A percentile compares a stretch with the other conserved stretches of the same genome.
phyloP scores from a whole-genome alignment of 2,329 filamentous ascomycete species.

The Paracoccidioides lutzii region DNA sequence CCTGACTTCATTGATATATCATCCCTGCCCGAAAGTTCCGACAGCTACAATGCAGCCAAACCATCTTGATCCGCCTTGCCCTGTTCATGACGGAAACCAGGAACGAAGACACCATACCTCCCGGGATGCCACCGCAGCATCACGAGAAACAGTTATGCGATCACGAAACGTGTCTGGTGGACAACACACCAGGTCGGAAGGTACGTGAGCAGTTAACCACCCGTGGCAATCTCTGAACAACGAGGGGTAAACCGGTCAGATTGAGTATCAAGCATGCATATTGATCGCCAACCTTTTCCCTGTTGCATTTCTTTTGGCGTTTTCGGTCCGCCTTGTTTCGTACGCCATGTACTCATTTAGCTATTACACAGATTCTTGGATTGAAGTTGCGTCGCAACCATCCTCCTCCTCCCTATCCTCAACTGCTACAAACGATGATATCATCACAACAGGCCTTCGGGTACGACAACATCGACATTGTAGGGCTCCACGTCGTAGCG shows the following conservation, averaged over 20 bases:
- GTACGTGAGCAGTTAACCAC: conserved; percentile 18
- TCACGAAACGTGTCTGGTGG: conserved; percentile 24
- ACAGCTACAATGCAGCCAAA: conserved; percentile 26
- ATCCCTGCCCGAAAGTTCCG: neutral
- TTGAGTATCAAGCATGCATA: conserved; percentile 3
- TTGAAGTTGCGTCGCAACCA: conserved; percentile 83
- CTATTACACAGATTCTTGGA: conserved; percentile 70
- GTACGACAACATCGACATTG: conserved; percentile 55
- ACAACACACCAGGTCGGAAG: conserved; percentile 30
- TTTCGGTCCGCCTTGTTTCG: neutral
- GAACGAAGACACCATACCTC: conserved; percentile 23
- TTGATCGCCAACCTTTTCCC: neutral
- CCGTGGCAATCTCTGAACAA: neutral
- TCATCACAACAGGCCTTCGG: conserved; percentile 75
- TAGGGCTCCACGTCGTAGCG: conserved; percentile 37
- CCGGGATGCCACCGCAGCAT: conserved; percentile 21
- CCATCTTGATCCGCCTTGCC: conserved; percentile 27
- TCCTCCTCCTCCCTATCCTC: conserved; percentile 88
- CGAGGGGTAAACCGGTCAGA: neutral
- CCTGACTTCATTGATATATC: no score
- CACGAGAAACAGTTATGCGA: conserved; percentile 21
- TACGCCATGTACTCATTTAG: conserved; percentile 32
- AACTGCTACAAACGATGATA: conserved; percentile 59
- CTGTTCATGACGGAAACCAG: conserved; percentile 17
- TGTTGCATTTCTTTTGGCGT: neutral